A percentile compares a stretch with the other conserved stretches of the same genome.
Conservation (phyloP, 2,329 filamentous ascomycete species). For the Neofusicoccum ribis region DNA sequence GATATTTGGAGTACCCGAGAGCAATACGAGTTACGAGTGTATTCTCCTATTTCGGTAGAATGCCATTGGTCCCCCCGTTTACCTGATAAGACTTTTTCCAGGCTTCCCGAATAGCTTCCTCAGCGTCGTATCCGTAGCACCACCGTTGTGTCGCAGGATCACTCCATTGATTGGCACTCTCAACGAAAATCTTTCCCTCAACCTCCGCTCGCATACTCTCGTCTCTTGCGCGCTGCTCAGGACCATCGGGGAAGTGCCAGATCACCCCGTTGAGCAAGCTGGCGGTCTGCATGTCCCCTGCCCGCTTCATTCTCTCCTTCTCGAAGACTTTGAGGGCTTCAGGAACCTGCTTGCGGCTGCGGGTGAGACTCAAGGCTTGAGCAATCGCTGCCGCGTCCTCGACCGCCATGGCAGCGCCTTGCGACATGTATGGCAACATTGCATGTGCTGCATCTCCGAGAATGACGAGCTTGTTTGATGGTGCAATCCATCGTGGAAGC, state of each 20-base stretch:
- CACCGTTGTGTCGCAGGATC: slow-evolving; percentile 1
- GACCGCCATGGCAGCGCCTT: slow-evolving; percentile 62
- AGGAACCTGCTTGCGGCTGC: slow-evolving; percentile 27
- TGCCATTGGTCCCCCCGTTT: neutral
- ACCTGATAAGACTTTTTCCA: slow-evolving; percentile 23
- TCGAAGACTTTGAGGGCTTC: slow-evolving; percentile 42
- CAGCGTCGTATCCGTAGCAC: slow-evolving; percentile 8
- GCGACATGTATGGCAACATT: slow-evolving; percentile 28
- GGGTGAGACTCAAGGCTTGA: slow-evolving; percentile 34
- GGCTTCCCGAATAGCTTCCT: neutral
- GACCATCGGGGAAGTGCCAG: slow-evolving; percentile 43
- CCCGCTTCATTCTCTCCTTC: slow-evolving; percentile 35
- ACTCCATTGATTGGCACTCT: neutral
- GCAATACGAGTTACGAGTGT: neutral
- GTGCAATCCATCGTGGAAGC: slow-evolving; percentile 23
- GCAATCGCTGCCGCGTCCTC: slow-evolving; percentile 68
- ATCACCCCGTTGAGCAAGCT: slow-evolving; percentile 49
- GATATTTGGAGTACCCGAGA: too few species aligned
- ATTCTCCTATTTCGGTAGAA: neutral
- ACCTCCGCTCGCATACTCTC: slow-evolving; percentile 23
- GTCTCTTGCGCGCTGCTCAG: slow-evolving; percentile 26
- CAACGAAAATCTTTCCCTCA: neutral
- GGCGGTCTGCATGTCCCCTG: slow-evolving; percentile 46
- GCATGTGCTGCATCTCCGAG: slow-evolving; percentile 28
- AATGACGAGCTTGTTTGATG: slow-evolving; percentile 22